Evolutionary conservation across 148 eudicot species (phyloP).

Genomic region (Chenopodium berlandieri): DNA sequence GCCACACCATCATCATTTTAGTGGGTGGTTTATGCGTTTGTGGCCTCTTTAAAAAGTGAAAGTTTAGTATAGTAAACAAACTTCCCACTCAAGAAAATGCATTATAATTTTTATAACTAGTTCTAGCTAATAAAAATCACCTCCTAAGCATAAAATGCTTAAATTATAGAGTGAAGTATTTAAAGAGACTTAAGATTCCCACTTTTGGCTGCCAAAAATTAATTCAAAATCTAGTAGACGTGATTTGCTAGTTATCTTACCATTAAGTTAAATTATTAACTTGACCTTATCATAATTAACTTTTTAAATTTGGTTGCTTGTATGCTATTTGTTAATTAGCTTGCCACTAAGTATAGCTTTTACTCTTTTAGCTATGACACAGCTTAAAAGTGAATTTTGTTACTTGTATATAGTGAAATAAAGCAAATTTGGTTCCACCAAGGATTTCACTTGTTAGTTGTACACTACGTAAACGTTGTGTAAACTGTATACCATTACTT

Average conservation of each 20-base stretch:
- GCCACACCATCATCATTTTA: background rate
- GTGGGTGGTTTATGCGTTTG: background rate
- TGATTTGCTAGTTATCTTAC: background rate
- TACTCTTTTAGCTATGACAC: background rate
- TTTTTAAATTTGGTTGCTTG: conserved; percentile 7
- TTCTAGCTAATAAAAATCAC: too few species aligned
- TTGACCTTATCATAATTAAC: background rate
- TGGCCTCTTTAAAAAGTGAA: background rate
- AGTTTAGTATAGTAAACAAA: background rate
- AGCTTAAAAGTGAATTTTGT: background rate
- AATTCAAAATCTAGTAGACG: background rate
- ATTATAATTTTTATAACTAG: too few species aligned
- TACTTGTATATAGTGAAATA: too few species aligned
- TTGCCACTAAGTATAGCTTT: background rate
- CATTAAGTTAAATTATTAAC: background rate
- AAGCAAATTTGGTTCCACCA: background rate
- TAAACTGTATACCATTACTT: too few species aligned
- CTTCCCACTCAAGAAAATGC: background rate
- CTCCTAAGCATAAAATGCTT: background rate
- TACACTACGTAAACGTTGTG: too few species aligned
- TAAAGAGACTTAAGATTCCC: background rate
- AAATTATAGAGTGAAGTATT: background rate
- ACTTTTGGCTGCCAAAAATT: background rate
- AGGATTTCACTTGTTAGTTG: background rate
- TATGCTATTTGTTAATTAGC: background rate